Percentiles rank a stretch among this genome's conserved stretches.
Evolutionary conservation across 352 stramenopile species (phyloP).

Genomic region (Labyrinthula sp.): DNA sequence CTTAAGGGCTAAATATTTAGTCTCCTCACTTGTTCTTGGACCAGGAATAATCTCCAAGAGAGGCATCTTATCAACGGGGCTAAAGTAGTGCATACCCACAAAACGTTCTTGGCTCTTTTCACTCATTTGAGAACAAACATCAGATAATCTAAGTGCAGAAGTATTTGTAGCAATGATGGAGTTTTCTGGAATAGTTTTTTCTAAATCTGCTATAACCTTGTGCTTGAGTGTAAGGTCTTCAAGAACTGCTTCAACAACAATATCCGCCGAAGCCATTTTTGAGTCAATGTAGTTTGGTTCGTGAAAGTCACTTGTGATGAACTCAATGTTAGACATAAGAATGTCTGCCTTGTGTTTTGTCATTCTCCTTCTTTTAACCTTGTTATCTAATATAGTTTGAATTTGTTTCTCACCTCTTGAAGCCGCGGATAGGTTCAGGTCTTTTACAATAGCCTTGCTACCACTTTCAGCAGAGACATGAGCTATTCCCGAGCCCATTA

Average conservation of each 20-base stretch:
- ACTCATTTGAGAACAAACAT: conserved; percentile 70
- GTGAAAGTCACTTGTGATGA: conserved; percentile 52
- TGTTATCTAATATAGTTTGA: conserved; percentile 73
- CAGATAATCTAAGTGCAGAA: conserved; percentile 76
- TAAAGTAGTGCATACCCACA: conserved; percentile 98
- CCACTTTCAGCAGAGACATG: conserved; percentile 78
- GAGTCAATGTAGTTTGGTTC: conserved; percentile 57
- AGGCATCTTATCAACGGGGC: conserved; percentile 83
- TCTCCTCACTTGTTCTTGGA: conserved; percentile 49
- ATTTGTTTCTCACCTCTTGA: conserved; percentile 68
- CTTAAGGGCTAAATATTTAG: conserved; percentile 67
- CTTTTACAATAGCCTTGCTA: conserved; percentile 79
- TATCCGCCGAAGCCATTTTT: conserved; percentile 72
- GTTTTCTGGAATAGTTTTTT: conserved; percentile 61
- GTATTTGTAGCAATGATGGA: conserved; percentile 94
- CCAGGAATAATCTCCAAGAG: conserved; percentile 94
- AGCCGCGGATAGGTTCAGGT: conserved; percentile 62
- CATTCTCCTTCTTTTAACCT: conserved; percentile 79
- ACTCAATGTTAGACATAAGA: conserved; percentile 65
- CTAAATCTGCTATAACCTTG: conserved; percentile 65
- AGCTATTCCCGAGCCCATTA: conserved; percentile 93
- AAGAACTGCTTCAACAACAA: conserved; percentile 94
- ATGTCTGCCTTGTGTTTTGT: conserved; percentile 62
- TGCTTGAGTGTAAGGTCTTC: conserved; percentile 89
- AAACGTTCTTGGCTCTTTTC: conserved; percentile 56